A percentile compares a stretch with the other conserved stretches of the same genome.
Conservation (phyloP, 2,329 filamentous ascomycete genomes). For the Sclerotinia sclerotiorum region DNA sequence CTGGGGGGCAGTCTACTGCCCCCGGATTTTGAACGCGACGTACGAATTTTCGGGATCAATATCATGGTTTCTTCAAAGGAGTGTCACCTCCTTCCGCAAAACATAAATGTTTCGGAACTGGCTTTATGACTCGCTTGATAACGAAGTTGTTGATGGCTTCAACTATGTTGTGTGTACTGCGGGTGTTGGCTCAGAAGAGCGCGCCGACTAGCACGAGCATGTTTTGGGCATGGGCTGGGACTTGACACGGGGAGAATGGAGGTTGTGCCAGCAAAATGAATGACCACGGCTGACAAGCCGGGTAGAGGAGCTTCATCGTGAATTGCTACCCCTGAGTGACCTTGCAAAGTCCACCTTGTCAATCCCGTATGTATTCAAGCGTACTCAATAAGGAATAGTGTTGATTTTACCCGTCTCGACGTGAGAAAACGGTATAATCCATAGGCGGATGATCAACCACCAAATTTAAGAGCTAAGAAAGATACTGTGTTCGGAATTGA, state of each 20-base stretch:
- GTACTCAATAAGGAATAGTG: not conserved
- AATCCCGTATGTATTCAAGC: too few species aligned
- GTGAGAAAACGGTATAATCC: not conserved
- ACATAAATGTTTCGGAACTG: conserved; percentile 56
- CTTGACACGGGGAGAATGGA: conserved; percentile 46
- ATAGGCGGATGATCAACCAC: not conserved
- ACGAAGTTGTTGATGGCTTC: conserved; percentile 62
- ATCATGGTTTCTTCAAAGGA: conserved; percentile 60
- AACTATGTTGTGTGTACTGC: conserved; percentile 60
- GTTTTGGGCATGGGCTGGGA: conserved; percentile 58
- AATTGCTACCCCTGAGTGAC: not conserved
- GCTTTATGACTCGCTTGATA: conserved; percentile 61
- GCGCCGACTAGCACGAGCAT: conserved; percentile 62
- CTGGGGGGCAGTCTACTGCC: conserved; percentile 53
- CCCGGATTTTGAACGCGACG: conserved; percentile 59
- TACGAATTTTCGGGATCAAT: conserved; percentile 54
- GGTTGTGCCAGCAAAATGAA: conserved; percentile 46
- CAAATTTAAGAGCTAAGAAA: not conserved
- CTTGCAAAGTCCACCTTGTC: not conserved
- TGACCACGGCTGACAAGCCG: conserved; percentile 56
- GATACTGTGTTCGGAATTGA: not conserved
- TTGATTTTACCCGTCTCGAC: not conserved
- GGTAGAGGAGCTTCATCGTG: conserved; percentile 42
- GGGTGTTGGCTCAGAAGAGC: conserved; percentile 56
- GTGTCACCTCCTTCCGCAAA: conserved; percentile 57